phyloP scores from a whole-genome alignment of 2,329 filamentous ascomycete genomes.

The Cylindrodendrum hubeiense region DNA sequence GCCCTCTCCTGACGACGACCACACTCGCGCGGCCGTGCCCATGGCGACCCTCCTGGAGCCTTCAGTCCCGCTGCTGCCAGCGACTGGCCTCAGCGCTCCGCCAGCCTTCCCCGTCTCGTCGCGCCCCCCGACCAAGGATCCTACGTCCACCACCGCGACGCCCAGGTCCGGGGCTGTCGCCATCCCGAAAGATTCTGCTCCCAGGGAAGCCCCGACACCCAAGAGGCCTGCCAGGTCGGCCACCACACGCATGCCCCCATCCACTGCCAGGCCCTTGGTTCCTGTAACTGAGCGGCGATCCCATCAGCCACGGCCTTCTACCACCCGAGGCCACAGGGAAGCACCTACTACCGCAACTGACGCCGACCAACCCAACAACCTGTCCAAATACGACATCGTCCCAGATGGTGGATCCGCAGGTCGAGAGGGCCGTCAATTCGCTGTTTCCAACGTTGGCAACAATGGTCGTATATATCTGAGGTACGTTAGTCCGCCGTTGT shows the following conservation, averaged over 20 bases:
- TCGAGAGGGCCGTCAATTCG: constrained; percentile 78
- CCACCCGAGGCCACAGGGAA: constrained; percentile 60
- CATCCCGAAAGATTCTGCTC: constrained; percentile 23
- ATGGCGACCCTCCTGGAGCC: constrained; percentile 45
- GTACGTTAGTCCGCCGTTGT: constrained; percentile 60
- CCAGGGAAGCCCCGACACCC: constrained; percentile 27
- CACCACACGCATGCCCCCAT: constrained; percentile 38
- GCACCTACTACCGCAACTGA: constrained; percentile 53
- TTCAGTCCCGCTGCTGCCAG: constrained; percentile 44
- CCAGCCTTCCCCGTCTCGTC: constrained; percentile 37
- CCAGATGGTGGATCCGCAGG: constrained; percentile 72
- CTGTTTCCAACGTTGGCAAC: constrained; percentile 85
- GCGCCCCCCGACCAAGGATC: constrained; percentile 41
- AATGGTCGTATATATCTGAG: constrained; percentile 86
- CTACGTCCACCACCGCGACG: constrained; percentile 32
- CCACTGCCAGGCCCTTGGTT: constrained; percentile 54
- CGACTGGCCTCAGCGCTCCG: constrained; percentile 45
- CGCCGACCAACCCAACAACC: constrained; percentile 49
- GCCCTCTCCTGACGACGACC: constrained; percentile 36
- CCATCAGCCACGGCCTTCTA: constrained; percentile 54
- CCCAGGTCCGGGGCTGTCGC: constrained; percentile 35
- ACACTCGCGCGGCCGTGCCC: constrained; percentile 36
- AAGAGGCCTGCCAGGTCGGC: constrained; percentile 38
- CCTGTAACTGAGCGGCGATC: constrained; percentile 61
- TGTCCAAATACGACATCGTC: constrained; percentile 63